Percentiles rank a stretch among this genome's conserved stretches.
These are phyloP conservation scores for Capsicum chinense DNA, from an alignment of 257 asterid species.

Conservation along the genomic window DNA sequence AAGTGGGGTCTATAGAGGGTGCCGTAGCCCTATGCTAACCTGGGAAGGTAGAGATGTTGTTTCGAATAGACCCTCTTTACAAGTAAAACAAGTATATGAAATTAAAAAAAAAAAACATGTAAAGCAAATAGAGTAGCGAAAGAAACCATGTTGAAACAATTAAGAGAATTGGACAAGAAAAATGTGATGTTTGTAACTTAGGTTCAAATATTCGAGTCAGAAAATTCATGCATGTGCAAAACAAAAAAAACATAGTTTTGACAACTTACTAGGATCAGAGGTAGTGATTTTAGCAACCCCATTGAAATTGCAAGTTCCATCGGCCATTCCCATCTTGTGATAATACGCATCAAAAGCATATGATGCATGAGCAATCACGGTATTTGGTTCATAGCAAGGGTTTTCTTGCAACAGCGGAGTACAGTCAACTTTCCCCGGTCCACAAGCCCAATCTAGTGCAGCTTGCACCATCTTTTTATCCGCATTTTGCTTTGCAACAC, in stretches of 20 bases:
- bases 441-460: constrained; percentile 94
- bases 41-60: background rate
- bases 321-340: constrained; percentile 70
- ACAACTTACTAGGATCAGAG: constrained; percentile 70
- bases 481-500: constrained; percentile 76
- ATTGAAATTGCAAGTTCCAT: constrained; percentile 83
- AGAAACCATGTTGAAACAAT: background rate
- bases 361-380: constrained; percentile 69
- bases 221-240: background rate
- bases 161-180: background rate
- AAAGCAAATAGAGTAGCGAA: background rate
- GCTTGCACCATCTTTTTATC: constrained; percentile 85
- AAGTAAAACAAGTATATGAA: no score
- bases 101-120: background rate
- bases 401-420: constrained; percentile 67
- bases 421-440: constrained; percentile 90
- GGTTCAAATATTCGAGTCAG: background rate
- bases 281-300: constrained; percentile 88
- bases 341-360: constrained; percentile 94
- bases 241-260: background rate
- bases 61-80: background rate
- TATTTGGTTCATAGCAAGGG: constrained; percentile 85
- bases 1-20: background rate
- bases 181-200: background rate
- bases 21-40: background rate